A percentile compares a stretch with the other conserved stretches of the same genome.
phyloP scores from a whole-genome alignment of 257 asterid species.

The Asclepias syriaca region DNA sequence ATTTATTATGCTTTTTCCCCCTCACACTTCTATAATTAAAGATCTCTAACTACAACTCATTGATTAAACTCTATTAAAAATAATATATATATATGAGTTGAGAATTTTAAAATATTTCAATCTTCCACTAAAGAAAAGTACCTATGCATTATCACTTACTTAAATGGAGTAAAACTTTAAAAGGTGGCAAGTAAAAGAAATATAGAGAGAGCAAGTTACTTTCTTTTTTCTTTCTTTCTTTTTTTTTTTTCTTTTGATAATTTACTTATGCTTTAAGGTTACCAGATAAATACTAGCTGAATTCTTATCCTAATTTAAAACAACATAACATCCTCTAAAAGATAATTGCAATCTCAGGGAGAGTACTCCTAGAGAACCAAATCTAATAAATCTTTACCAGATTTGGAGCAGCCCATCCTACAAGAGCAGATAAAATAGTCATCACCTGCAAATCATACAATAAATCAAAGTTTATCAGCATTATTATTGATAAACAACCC shows the following conservation, averaged over 20 bases:
- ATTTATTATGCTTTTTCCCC: too few species aligned
- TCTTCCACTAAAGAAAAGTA: too few species aligned
- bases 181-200: too few species aligned
- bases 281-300: neutral
- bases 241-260: neutral
- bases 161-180: too few species aligned
- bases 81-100: too few species aligned
- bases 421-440: constrained; percentile 89
- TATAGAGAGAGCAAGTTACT: neutral
- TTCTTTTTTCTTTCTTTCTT: too few species aligned
- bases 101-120: too few species aligned
- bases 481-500: constrained; percentile 3
- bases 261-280: neutral
- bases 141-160: too few species aligned
- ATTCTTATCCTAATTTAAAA: neutral
- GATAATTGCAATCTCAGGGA: neutral
- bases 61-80: too few species aligned
- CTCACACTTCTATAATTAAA: too few species aligned
- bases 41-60: too few species aligned
- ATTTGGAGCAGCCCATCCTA: constrained; percentile 99
- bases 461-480: neutral
- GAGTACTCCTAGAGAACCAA: neutral
- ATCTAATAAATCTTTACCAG: constrained; percentile 40
- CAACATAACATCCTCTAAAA: neutral
- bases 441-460: constrained; percentile 52